Base-by-base conservation (phyloP, 1,284 basidiomycete genomes). In the Inonotus obliquus region DNA sequence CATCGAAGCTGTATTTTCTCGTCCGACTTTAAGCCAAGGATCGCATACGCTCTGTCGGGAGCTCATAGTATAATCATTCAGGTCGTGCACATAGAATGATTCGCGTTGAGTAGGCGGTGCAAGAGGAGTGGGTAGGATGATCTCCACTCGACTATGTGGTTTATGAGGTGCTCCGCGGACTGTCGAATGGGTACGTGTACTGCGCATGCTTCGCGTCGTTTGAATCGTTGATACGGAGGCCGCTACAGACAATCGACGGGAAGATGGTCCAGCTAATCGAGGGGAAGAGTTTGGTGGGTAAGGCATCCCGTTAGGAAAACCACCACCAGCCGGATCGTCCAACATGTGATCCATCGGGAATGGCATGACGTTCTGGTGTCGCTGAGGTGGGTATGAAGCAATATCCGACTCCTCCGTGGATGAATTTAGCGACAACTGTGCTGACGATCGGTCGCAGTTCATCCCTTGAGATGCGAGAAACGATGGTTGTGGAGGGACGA, bases 51-150 rank as follows among this genome's bases (percentile, higher is more conserved):
- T 60, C 58, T 63, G 57, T 25, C 53, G 25, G 38, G 38, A 32
- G 38, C 49, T 44, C 53, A 23, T 17, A 14, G 14, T 41, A 32
- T 27, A 19, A 47, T n/a, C 61, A 23, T 41, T 45, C 39, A 55
- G 39, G 19, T 47, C 27, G 19, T 29, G 51, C 35, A 37, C n/a
- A 21, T 23, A 51, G 32, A 11, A 35, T 55, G 53, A n/a, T 35
- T 52, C 52, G 7, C n/a, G 71, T 48, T 74, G 69, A 13, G 76
- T 65, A 27, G 70, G 65, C 2, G 75, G 74, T 1, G 78, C 79
- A n/a, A 86, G 75, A 2, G 83, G 84, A 0, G 79, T 70, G 2
- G 84, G 85, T 3, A 86, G 72, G 17, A 89, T 72, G 59, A 88
- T 83, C 63, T 87, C 80, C 38, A 88, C 71, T 61, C 77, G 77